Evolutionary conservation across 768 basidiomycete species (phyloP).

Genomic region (Austroboletus festivus): DNA sequence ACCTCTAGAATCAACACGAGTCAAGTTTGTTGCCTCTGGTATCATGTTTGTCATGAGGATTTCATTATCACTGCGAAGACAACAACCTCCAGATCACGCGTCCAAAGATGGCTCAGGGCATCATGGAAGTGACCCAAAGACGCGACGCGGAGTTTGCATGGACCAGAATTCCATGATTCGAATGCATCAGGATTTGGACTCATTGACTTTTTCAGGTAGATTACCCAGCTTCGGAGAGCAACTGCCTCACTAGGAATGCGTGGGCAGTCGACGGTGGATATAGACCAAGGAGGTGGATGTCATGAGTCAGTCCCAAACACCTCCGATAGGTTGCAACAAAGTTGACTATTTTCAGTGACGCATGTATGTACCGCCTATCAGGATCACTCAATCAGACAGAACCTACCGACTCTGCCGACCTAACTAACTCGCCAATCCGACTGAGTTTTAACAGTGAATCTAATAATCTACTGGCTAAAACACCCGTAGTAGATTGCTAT

Average conservation of each 20-base stretch:
- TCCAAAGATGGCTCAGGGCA: conserved; percentile 11
- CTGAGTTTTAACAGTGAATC: neutral
- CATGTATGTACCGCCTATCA: too few relatives aligned
- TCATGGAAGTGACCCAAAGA: conserved; percentile 3
- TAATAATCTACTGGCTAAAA: neutral
- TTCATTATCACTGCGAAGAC: conserved; percentile 15
- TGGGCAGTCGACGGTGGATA: conserved; percentile 10
- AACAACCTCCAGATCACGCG: conserved; percentile 6
- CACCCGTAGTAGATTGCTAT: neutral
- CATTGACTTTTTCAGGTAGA: conserved; percentile 3
- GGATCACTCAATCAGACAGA: conserved; percentile 1
- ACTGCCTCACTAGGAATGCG: conserved; percentile 15
- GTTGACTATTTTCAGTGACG: conserved; percentile 6
- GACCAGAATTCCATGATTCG: conserved; percentile 10
- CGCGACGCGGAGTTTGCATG: conserved; percentile 21
- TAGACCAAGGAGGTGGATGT: conserved; percentile 26
- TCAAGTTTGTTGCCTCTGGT: conserved; percentile 4
- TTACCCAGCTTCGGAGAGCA: conserved; percentile 4
- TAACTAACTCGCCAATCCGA: neutral
- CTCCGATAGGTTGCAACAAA: conserved; percentile 5
- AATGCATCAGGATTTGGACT: conserved; percentile 1
- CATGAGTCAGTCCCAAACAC: conserved; percentile 7
- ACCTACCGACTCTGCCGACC: neutral
- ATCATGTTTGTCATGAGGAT: conserved; percentile 9
- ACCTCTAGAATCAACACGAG: conserved; percentile 16